These are phyloP conservation scores for Clausena lansium DNA, from an alignment of 345 rosid genomes.

Conservation along the genomic window DNA sequence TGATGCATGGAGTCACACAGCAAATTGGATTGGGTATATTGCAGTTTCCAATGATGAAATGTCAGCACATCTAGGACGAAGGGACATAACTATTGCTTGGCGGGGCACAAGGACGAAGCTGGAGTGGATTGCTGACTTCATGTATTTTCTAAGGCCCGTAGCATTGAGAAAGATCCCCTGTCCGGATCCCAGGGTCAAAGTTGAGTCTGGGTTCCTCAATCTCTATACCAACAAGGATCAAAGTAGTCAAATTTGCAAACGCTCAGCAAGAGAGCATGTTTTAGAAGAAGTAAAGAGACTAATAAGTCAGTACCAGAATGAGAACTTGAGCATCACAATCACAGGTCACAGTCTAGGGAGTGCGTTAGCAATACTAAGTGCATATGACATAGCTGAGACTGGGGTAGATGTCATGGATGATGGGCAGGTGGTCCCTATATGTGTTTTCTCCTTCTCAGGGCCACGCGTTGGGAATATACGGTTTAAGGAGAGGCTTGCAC, in stretches of 20 bases:
- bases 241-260: conserved; percentile 8
- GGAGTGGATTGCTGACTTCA: conserved; percentile 31
- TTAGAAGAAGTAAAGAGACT: conserved; percentile 14
- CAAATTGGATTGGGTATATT: conserved; percentile 36
- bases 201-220: conserved; percentile 27
- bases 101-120: conserved; percentile 24
- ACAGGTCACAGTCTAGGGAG: conserved; percentile 30
- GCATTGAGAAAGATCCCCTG: conserved; percentile 10
- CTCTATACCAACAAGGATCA: conserved; percentile 23
- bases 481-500: conserved; percentile 22
- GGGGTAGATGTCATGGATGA: conserved; percentile 10
- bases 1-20: conserved; percentile 18
- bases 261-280: conserved; percentile 24
- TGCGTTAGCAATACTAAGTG: conserved; percentile 24
- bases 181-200: conserved; percentile 15
- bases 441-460: conserved; percentile 26
- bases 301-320: not conserved
- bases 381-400: conserved; percentile 29
- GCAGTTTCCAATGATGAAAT: conserved; percentile 28
- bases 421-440: conserved; percentile 8
- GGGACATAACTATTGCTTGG: conserved; percentile 29
- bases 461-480: conserved; percentile 27
- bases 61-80: conserved; percentile 16
- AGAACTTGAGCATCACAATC: conserved; percentile 33
- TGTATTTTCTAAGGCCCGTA: conserved; percentile 19